These are phyloP conservation scores for Trichoderma endophyticum DNA, from an alignment of 2,329 filamentous ascomycete species.

Conservation along the genomic window DNA sequence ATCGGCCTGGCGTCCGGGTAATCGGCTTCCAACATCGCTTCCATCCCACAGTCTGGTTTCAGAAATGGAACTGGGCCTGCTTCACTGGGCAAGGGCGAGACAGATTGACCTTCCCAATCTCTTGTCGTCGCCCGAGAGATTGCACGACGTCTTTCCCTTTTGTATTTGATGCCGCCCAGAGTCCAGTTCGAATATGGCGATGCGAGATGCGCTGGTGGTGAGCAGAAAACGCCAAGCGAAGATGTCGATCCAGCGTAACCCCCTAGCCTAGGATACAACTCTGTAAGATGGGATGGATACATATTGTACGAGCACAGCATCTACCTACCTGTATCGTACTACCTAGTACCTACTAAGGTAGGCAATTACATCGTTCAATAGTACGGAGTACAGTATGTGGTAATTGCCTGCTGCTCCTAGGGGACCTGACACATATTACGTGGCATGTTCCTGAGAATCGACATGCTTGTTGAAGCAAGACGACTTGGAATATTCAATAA, in stretches of 20 bases:
- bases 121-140: not conserved
- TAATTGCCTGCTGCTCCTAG: not conserved
- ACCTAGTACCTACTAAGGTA: too few species aligned
- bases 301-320: too few species aligned
- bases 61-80: conserved; percentile 7
- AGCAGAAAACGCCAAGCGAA: not conserved
- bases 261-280: too few species aligned
- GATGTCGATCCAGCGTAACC: not conserved
- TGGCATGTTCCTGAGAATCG: not conserved
- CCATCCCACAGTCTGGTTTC: conserved; percentile 15
- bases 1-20: conserved; percentile 15
- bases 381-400: not conserved
- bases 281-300: too few species aligned
- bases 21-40: conserved; percentile 14
- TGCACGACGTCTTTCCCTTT: not conserved
- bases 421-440: not conserved
- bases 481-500: not conserved
- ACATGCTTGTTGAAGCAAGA: not conserved
- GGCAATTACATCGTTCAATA: too few species aligned
- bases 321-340: too few species aligned
- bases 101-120: conserved; percentile 10
- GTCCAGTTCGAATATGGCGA: not conserved
- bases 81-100: conserved; percentile 4
- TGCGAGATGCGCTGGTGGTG: not conserved
- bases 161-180: not conserved